A percentile compares a stretch with the other conserved stretches of the same genome.
These are phyloP conservation scores for Vairimorpha apis DNA, from an alignment of 371 early-diverging fungal species.

Conservation along the genomic window DNA sequence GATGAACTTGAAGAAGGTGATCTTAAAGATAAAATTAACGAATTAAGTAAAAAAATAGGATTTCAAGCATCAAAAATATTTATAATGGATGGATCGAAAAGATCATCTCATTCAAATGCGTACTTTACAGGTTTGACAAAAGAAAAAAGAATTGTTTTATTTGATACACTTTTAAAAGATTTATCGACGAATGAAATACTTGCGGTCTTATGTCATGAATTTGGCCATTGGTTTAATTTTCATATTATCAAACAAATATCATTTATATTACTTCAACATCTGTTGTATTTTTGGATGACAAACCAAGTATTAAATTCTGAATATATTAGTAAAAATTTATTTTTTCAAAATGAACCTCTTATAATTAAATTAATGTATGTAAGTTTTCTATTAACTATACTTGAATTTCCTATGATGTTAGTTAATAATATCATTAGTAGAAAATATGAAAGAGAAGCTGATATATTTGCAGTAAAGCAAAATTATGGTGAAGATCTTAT, in stretches of 20 bases:
- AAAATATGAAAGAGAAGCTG: conserved; percentile 84
- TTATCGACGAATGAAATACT: conserved; percentile 72
- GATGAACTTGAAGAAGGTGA: conserved; percentile 74
- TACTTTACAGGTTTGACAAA: conserved; percentile 74
- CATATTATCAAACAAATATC: conserved; percentile 72
- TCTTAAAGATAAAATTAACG: conserved; percentile 73
- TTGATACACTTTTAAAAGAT: conserved; percentile 82
- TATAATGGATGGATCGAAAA: conserved; percentile 85
- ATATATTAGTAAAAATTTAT: conserved; percentile 7
- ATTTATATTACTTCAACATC: conserved; percentile 65
- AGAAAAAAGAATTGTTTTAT: conserved; percentile 89
- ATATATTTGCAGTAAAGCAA: conserved; percentile 71
- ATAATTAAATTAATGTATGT: conserved; percentile 35
- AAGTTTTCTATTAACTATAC: neutral
- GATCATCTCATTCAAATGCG: conserved; percentile 86
- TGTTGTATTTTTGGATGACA: conserved; percentile 32
- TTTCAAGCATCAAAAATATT: conserved; percentile 87
- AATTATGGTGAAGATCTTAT: conserved; percentile 70
- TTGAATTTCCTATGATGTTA: conserved; percentile 5
- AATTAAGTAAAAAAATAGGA: conserved; percentile 71
- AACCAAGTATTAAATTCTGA: conserved; percentile 17
- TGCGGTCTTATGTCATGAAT: conserved; percentile 77
- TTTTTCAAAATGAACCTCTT: conserved; percentile 33
- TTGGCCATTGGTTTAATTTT: conserved; percentile 86
- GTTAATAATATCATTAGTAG: conserved; percentile 71